Conservation (phyloP, 805 yeast species). For the Scheffersomyces amazonensis region DNA sequence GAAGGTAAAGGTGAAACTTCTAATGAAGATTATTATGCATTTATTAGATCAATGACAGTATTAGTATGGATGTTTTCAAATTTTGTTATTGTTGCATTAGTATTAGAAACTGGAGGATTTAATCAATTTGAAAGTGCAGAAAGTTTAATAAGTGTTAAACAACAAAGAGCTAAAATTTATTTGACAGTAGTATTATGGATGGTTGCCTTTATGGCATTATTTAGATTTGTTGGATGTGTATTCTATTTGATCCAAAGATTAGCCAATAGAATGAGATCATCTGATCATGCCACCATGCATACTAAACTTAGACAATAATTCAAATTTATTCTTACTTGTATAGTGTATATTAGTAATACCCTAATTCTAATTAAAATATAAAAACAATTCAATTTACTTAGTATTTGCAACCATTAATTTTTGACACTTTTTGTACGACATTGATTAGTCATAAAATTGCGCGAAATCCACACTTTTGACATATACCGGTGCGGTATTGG, state of each 20-base stretch:
- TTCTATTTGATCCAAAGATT: constrained; percentile 43
- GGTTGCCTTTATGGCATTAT: constrained; percentile 58
- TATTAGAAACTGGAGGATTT: constrained; percentile 43
- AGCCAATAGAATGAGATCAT: constrained; percentile 10
- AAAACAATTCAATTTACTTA: no score
- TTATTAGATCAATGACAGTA: constrained; percentile 44
- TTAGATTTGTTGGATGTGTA: constrained; percentile 54
- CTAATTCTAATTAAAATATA: not conserved
- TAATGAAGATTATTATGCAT: constrained; percentile 47
- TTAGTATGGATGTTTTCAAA: constrained; percentile 45
- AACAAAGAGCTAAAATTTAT: constrained; percentile 38
- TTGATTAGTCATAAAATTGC: no score
- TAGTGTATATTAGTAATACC: not conserved
- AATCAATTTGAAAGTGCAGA: constrained; percentile 33
- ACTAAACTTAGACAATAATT: not conserved
- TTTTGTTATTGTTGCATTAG: constrained; percentile 39
- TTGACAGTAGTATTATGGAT: constrained; percentile 58
- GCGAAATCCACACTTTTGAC: no score
- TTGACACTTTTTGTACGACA: no score
- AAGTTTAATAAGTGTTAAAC: constrained; percentile 20
- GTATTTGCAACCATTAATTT: no score
- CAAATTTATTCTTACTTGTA: not conserved
- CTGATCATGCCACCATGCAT: constrained; percentile 9
- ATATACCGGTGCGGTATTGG: no score
- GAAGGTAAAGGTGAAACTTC: constrained; percentile 19